Evolutionary conservation across 768 basidiomycete species (phyloP).

Genomic region (Boletus sensibilis): DNA sequence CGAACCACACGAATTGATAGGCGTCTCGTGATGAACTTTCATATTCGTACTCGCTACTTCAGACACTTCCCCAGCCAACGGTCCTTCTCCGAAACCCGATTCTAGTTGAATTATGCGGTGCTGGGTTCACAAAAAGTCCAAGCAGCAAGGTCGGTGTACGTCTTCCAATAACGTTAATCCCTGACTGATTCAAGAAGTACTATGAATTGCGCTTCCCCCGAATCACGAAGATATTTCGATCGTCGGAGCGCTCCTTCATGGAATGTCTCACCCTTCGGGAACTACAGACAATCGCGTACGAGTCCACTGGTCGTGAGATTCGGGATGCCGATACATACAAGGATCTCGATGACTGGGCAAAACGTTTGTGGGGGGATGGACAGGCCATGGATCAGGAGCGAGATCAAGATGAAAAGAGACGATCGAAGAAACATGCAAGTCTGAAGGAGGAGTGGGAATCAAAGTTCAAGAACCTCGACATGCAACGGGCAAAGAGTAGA

Average conservation of each 20-base stretch:
- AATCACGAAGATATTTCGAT: slow-evolving; percentile 64
- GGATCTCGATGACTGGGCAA: slow-evolving; percentile 48
- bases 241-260: slow-evolving; percentile 62
- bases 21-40: slow-evolving; percentile 34
- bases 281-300: slow-evolving; percentile 54
- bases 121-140: slow-evolving; percentile 75
- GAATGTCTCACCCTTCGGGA: slow-evolving; percentile 50
- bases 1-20: slow-evolving; percentile 2
- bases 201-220: slow-evolving; percentile 87
- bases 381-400: slow-evolving; percentile 36
- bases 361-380: slow-evolving; percentile 39
- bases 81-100: slow-evolving; percentile 61
- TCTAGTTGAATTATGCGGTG: slow-evolving; percentile 74
- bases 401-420: slow-evolving; percentile 23
- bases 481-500: slow-evolving; percentile 21
- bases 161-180: neutral
- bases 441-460: slow-evolving; percentile 43
- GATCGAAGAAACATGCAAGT: slow-evolving; percentile 38
- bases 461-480: slow-evolving; percentile 35
- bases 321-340: slow-evolving; percentile 38
- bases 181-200: slow-evolving; percentile 42
- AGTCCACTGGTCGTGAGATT: slow-evolving; percentile 51
- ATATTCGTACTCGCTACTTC: slow-evolving; percentile 54
- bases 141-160: slow-evolving; percentile 47
- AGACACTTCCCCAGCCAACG: slow-evolving; percentile 49